Evolutionary conservation across 78 protist genomes (phyloP), one percentile per base, ranked within the genome.

Genomic region (Tieghemostelium lacteum): DNA sequence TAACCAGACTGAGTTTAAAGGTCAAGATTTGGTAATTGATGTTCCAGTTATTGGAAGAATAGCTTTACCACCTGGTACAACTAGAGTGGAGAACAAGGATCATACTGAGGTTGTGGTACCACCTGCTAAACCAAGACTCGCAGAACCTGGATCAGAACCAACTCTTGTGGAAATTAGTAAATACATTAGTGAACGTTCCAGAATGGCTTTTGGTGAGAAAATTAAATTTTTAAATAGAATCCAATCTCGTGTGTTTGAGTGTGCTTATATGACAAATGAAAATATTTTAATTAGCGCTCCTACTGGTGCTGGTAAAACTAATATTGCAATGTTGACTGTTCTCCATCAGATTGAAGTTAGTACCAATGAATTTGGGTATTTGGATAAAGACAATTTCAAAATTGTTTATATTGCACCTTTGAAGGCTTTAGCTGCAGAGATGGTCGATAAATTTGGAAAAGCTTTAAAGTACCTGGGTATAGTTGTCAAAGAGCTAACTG

Each of bases 401-500:
- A 96, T 98, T 12, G 92, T 99, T n/a, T 99, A 98, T 69, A 95
- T 99, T 10, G 99, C 99, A 8, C 99, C 99, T 19, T 97, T 99
- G 99, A 99, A 99, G 92, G 99, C 99, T 5, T 95, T 99, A 34
- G 99, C 99, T 0, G 61, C 96, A 4, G 99, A 98, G 78, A 93
- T 97, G 86, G 94, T 75, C 2, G 86, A 58, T 0, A 93, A 92
- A 37, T 96, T 96, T 75, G 0, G 58, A 28, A 10, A 3, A 49
- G 67, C 97, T 29, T 97, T 99, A 17, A 65, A 74, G 2, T 92
- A 94, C 29, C 85, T 97, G 34, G 97, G 95, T 20, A n/a, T 98
- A 20, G 74, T 87, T 16, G 98, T 96, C 37, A 58, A 75, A 49
- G 99, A 99, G 88, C 61, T 97, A 40, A 98, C 99, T 22, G 99